Conservation (phyloP, 768 basidiomycete genomes). For the Symmetrospora coprosmae region DNA sequence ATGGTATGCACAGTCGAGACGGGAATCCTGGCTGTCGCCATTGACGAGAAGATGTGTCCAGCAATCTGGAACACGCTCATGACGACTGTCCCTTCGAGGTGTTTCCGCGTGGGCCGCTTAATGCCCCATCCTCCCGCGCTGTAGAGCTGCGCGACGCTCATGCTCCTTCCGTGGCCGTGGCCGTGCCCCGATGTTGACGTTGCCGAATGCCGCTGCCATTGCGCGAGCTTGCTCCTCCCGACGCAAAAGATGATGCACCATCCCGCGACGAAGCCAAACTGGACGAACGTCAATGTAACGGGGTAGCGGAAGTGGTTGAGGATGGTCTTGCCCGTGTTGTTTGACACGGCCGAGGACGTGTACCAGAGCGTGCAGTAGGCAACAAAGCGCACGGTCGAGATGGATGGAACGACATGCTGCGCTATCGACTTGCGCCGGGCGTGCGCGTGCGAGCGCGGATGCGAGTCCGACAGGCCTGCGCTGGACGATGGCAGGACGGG, state of each 20-base stretch:
- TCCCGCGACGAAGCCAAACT: conserved; percentile 82
- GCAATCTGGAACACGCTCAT: conserved; percentile 98
- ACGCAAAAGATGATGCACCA: conserved; percentile 75
- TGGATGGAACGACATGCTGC: conserved; percentile 8
- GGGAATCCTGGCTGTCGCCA: conserved; percentile 89
- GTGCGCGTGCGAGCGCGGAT: no score
- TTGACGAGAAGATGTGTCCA: conserved; percentile 81
- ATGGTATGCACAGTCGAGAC: conserved; percentile 98
- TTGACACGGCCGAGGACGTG: conserved; percentile 44
- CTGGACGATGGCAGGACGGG: no score
- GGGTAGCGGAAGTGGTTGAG: conserved; percentile 85
- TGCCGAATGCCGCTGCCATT: neutral
- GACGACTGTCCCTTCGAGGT: conserved; percentile 65
- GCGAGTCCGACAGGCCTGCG: no score
- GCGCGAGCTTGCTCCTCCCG: conserved; percentile 19
- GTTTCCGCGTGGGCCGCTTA: conserved; percentile 53
- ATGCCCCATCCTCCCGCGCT: conserved; percentile 33
- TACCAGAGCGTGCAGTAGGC: conserved; percentile 85
- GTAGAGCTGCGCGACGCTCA: conserved; percentile 8
- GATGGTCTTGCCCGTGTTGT: conserved; percentile 87
- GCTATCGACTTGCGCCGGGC: conserved; percentile 1
- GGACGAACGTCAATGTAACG: conserved; percentile 87
- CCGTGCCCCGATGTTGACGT: neutral
- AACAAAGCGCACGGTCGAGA: conserved; percentile 45
- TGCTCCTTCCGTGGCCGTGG: neutral